Evolutionary conservation across 73 alveolate species (phyloP).

Genomic region (Paramecium biaurelia): DNA sequence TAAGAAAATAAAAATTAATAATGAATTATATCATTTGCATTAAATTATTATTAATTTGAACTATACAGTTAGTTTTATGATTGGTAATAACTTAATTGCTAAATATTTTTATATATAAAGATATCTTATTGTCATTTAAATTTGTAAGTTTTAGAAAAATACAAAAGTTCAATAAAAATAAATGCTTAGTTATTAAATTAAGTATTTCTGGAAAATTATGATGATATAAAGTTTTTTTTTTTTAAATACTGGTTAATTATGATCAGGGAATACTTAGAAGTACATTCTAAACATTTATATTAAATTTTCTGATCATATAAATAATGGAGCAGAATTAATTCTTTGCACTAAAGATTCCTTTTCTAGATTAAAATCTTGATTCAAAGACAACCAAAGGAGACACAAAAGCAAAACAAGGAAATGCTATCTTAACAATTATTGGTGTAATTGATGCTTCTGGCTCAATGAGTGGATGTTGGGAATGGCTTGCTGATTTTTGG

Average conservation of each 20-base stretch:
- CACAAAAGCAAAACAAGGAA: neutral
- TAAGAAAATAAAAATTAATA: too few species aligned
- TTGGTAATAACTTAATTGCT: neutral
- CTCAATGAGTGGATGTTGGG: conserved; percentile 61
- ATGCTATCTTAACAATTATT: neutral
- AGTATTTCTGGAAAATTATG: neutral
- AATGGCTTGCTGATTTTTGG: conserved; percentile 49
- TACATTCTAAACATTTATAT: neutral
- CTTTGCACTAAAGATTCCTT: conserved; percentile 13
- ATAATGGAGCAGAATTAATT: conserved; percentile 12
- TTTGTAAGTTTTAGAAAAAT: neutral
- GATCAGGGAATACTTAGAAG: conserved; percentile 1
- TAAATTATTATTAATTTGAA: too few species aligned
- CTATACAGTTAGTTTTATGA: too few species aligned
- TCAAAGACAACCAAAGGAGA: neutral
- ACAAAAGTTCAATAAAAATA: neutral
- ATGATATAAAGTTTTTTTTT: neutral
- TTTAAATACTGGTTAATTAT: neutral
- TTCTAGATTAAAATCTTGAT: neutral
- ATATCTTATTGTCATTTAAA: neutral
- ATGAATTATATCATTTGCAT: neutral
- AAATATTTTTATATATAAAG: too few species aligned
- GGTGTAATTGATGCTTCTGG: conserved; percentile 67
- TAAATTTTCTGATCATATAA: neutral
- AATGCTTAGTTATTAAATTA: neutral